These are phyloP conservation scores for Didymella lethalis DNA, from an alignment of 2,329 filamentous ascomycete genomes.

Conservation along the genomic window DNA sequence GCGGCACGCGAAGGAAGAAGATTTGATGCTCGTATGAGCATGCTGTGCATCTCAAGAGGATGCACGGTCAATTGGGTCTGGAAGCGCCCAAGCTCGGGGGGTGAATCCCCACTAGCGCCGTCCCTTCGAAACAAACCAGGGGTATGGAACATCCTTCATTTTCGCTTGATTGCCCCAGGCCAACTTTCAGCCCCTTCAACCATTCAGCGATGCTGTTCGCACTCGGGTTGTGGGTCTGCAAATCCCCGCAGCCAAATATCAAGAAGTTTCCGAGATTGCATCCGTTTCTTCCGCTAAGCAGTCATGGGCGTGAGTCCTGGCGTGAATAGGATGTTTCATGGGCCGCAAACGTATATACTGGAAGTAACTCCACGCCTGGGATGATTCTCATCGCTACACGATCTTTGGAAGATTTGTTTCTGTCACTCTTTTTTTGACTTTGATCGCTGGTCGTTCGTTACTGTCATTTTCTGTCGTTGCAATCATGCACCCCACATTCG, in stretches of 20 bases:
- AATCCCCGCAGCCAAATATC: constrained; percentile 27
- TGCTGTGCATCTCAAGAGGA: constrained; percentile 1
- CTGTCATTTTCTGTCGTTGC: constrained; percentile 41
- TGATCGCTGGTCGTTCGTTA: constrained; percentile 47
- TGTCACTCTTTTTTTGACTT: constrained; percentile 34
- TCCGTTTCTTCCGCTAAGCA: constrained; percentile 24
- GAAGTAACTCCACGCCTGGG: constrained; percentile 12
- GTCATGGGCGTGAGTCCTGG: constrained; percentile 27
- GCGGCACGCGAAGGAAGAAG: constrained; percentile 29
- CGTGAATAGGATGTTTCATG: constrained; percentile 34
- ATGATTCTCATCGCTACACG: constrained; percentile 29
- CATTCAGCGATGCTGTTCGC: constrained; percentile 25
- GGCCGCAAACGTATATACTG: constrained; percentile 33
- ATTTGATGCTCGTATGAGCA: constrained; percentile 27
- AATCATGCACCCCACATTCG: constrained; percentile 42
- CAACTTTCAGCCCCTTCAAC: constrained; percentile 25
- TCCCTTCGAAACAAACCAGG: constrained; percentile 36
- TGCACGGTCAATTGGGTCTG: constrained; percentile 19
- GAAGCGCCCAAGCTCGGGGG: constrained; percentile 24
- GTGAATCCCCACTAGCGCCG: constrained; percentile 32
- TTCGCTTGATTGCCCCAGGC: constrained; percentile 28
- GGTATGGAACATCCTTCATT: constrained; percentile 35
- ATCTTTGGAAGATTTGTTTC: constrained; percentile 34
- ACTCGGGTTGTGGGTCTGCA: constrained; percentile 21
- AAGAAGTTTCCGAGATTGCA: constrained; percentile 28